Evolutionary conservation across 2,329 filamentous ascomycete genomes (phyloP), one percentile per base, ranked within the genome.

Genomic region (Cytospora piceicola): DNA sequence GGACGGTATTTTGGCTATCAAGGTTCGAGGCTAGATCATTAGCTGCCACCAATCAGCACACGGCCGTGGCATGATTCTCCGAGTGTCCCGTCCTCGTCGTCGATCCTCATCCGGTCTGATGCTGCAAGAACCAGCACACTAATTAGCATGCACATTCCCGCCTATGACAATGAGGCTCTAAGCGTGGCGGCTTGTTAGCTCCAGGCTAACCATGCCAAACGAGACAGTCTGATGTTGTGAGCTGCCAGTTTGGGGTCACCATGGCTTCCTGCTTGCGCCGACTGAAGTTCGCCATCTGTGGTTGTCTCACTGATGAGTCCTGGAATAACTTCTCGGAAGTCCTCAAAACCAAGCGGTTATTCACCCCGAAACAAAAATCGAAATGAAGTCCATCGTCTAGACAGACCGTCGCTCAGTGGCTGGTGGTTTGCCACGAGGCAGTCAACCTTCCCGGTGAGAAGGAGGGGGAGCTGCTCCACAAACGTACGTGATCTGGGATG

Each of bases 211-310:
- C 51, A 39, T 63, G 61, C 61, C 61, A 63, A 57, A 63, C 61
- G 56, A 63, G 61, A 63, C 61, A 63, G 56, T 63, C 53, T 63
- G 53, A 63, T 63, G 55, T 63, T 63, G 53, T 63, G 61, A 57
- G 61, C 61, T 63, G 61, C 61, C 61, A 55, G 51, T 57, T 63
- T 57, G 46, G 61, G 61, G 57, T 30, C 61, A 57, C 53, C 61
- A 57, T 46, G 60, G 60, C 52, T 57, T 36, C 9, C 34, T 36
- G 39, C 39, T 42, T 51, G 53, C n/a, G 61, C 61, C 61, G 53
- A n/a, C 53, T 42, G 51, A 32, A 51, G 27, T 22, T 63, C 39
- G 61, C 61, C 56, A n/a, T 63, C 53, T 51, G 57, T 30, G 53
- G 52, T 15, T 17, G 49, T 34, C 53, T 51, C 34, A 42, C 29